phyloP scores from a whole-genome alignment of 768 basidiomycete genomes.

The Collybia mongolica region DNA sequence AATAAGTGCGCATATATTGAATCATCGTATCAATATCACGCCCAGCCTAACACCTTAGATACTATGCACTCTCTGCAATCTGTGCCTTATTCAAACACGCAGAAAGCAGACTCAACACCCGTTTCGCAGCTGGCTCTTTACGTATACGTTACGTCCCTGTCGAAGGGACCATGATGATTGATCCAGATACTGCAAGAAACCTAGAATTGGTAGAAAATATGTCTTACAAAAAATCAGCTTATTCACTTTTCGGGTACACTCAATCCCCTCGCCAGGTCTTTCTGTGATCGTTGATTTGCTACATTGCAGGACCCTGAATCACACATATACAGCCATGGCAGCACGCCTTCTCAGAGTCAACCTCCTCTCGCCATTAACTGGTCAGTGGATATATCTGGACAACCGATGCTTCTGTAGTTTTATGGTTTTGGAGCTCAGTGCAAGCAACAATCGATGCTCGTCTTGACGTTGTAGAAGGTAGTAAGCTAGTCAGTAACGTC shows the following conservation, averaged over 20 bases:
- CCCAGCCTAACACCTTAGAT: slow-evolving; percentile 43
- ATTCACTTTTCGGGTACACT: slow-evolving; percentile 82
- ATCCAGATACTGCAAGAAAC: slow-evolving; percentile 83
- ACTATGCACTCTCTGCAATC: slow-evolving; percentile 84
- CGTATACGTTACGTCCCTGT: slow-evolving; percentile 75
- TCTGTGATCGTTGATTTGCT: not conserved
- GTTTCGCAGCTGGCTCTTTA: slow-evolving; percentile 69
- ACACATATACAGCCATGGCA: slow-evolving; percentile 91
- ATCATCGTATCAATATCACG: not conserved
- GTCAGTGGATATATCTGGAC: slow-evolving; percentile 29
- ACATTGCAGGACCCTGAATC: slow-evolving; percentile 59
- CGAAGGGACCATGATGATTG: slow-evolving; percentile 95
- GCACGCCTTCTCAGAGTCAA: slow-evolving; percentile 75
- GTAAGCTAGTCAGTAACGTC: not conserved
- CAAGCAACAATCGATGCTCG: slow-evolving; percentile 72
- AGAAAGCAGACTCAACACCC: slow-evolving; percentile 65
- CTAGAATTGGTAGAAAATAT: slow-evolving; percentile 87
- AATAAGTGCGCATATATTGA: slow-evolving; percentile 63
- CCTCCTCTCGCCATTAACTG: slow-evolving; percentile 78
- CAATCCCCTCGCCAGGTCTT: not conserved
- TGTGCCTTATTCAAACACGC: slow-evolving; percentile 88
- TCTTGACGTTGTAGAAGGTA: slow-evolving; percentile 85
- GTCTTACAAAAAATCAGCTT: slow-evolving; percentile 58
- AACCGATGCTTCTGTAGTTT: too few relatives aligned
- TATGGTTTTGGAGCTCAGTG: slow-evolving; percentile 28